These are phyloP conservation scores for Sarocladium brachiariae DNA, from an alignment of 2,329 filamentous ascomycete species.

Conservation along the genomic window DNA sequence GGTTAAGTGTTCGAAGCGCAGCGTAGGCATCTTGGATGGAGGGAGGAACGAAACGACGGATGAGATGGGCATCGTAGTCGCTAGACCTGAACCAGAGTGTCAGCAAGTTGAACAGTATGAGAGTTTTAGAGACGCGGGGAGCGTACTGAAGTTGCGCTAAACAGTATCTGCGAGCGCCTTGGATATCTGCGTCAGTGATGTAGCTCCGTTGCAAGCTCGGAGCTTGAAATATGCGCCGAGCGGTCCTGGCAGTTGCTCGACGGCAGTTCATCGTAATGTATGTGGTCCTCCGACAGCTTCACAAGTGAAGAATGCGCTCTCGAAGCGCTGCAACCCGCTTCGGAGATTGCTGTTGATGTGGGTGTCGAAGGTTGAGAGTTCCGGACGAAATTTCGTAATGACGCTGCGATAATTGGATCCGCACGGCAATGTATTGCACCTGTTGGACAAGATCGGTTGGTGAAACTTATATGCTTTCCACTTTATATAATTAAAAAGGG, in stretches of 20 bases:
- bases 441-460: too few species aligned
- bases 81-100: constrained; percentile 56
- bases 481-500: too few species aligned
- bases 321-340: too few species aligned
- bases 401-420: neutral
- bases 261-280: constrained; percentile 30
- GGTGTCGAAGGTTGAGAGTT: neutral
- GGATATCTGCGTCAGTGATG: constrained; percentile 44
- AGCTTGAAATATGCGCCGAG: neutral
- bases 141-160: constrained; percentile 43
- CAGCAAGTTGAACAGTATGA: constrained; percentile 12
- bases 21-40: constrained; percentile 76
- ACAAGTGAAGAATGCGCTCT: too few species aligned
- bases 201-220: constrained; percentile 29
- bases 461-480: too few species aligned
- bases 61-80: constrained; percentile 81
- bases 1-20: constrained; percentile 84
- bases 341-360: neutral
- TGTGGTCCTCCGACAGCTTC: neutral
- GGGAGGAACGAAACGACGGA: constrained; percentile 76
- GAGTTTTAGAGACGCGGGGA: neutral
- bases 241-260: constrained; percentile 10
- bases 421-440: too few species aligned
- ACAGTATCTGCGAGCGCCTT: constrained; percentile 48
- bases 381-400: constrained; percentile 4